Evolutionary conservation across 176 grass and related monocot genomes (phyloP), one percentile per base, ranked within the genome.

Genomic region (Cocos nucifera): DNA sequence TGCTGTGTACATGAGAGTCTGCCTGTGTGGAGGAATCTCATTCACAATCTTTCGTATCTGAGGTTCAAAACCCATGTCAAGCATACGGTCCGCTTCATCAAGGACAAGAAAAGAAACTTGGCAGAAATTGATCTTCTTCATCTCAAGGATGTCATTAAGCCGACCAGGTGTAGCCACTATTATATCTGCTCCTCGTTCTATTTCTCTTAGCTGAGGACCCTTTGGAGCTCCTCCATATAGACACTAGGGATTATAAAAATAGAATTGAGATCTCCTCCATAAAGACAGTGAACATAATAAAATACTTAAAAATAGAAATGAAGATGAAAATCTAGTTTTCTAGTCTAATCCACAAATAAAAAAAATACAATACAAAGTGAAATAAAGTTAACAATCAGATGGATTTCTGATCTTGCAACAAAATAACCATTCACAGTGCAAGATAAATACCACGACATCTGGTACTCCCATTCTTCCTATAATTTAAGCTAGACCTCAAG

Each of bases 21-120:
- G 93, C 68, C 93, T 82, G 51, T 32, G 77, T 58, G 59, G 79
- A 55, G 93, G 93, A 64, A 98, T 77, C 53, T 92, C 84, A 66
- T 88, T 86, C 56, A 98, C 93, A 71, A 98, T 85, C 63, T 87
- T 85, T 14, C 87, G 78, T 79, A 98, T 98, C 60, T 98, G 93
- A 17, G 87, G 93, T 52, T 98, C 93, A 80, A 97, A 98, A 62
- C 93, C 93, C 93, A 98, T 98, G 71, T 98, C 87, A 57, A 98
- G 84, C 93, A 98, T 98, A 5, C 84, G 81, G 22, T 98, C 93
- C 64, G 93, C 93, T 72, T 98, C 93, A 80, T 98, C 93, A 78
- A 98, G 78, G 35, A 98, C 93, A 77, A 98, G 76, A 17, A 98
- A 78, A 32, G 93, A 85, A 77, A 98, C 79, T 58, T 98, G 93